A percentile compares a stretch with the other conserved stretches of the same genome.
Evolutionary conservation across 768 basidiomycete genomes (phyloP).

Genomic region (Collybia nuda): DNA sequence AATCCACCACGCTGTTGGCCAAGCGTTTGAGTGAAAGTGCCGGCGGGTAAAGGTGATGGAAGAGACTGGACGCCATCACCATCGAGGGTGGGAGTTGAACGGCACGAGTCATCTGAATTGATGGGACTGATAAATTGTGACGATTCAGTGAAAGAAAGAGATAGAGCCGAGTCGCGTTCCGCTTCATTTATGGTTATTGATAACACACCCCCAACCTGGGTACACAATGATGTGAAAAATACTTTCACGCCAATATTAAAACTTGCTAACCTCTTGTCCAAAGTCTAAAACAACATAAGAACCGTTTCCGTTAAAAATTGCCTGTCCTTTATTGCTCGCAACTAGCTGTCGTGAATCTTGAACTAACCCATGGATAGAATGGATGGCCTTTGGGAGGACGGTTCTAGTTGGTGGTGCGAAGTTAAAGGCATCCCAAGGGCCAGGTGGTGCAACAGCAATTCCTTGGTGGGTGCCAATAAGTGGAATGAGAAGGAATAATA

Average conservation of each 20-base stretch:
- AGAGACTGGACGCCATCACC: conserved; percentile 34
- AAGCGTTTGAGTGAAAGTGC: conserved; percentile 31
- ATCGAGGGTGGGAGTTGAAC: too few species aligned
- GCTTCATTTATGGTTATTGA: conserved; percentile 26
- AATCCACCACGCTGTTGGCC: conserved; percentile 46
- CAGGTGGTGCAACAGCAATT: conserved; percentile 29
- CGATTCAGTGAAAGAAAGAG: conserved; percentile 52
- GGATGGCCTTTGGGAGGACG: conserved; percentile 28
- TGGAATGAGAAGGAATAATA: neutral
- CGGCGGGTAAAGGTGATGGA: conserved; percentile 23
- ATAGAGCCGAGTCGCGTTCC: conserved; percentile 29
- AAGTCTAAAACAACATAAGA: conserved; percentile 40
- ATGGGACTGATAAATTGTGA: conserved; percentile 43
- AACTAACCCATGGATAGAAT: conserved; percentile 23
- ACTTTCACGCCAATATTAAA: neutral
- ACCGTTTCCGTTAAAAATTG: conserved; percentile 26
- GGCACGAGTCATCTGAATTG: conserved; percentile 44
- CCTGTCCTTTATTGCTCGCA: conserved; percentile 14
- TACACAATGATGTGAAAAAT: neutral
- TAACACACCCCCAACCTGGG: conserved; percentile 30
- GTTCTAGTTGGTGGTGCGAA: conserved; percentile 31
- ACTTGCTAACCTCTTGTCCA: conserved; percentile 29
- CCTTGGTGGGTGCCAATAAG: neutral
- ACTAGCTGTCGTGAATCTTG: conserved; percentile 23
- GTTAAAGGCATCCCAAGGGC: conserved; percentile 47